Conservation (phyloP, 495 filamentous ascomycete genomes). For the Xylaria telfairii region DNA sequence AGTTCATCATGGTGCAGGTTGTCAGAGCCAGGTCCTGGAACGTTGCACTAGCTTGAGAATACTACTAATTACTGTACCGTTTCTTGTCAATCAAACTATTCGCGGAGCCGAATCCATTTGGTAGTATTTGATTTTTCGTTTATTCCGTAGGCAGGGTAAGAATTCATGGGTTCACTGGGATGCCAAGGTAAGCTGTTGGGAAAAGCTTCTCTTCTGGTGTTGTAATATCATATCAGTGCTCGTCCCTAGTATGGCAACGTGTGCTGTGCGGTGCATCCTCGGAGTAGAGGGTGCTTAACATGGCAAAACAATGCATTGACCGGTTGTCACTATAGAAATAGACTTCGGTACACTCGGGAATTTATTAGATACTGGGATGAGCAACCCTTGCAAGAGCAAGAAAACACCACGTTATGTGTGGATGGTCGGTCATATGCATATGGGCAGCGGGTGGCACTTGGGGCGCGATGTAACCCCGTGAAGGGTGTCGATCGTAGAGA, state of each 20-base stretch:
- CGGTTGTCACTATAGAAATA: slow-evolving; percentile 7
- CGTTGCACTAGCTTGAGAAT: not conserved
- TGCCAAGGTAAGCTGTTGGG: not conserved
- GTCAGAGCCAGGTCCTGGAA: not conserved
- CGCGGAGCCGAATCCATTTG: not conserved
- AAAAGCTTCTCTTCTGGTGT: not conserved
- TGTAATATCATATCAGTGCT: not conserved
- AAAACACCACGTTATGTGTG: slow-evolving; percentile 1
- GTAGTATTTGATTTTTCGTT: not conserved
- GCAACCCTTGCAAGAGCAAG: slow-evolving; percentile 15
- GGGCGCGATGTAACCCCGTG: slow-evolving; percentile 26
- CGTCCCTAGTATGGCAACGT: not conserved
- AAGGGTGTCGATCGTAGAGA: slow-evolving; percentile 15
- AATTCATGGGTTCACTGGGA: not conserved
- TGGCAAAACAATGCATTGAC: not conserved
- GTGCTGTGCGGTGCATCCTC: not conserved
- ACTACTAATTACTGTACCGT: not conserved
- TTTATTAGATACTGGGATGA: slow-evolving; percentile 15
- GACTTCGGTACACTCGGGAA: slow-evolving; percentile 19
- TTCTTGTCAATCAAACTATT: not conserved
- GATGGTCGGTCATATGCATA: slow-evolving; percentile 21
- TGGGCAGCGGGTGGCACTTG: slow-evolving; percentile 20
- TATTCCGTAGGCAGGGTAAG: not conserved
- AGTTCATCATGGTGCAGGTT: not conserved
- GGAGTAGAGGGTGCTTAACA: not conserved